A percentile compares a stretch with the other conserved stretches of the same genome.
Evolutionary conservation across 2,329 filamentous ascomycete genomes (phyloP).

Genomic region (Beauveria bassiana): DNA sequence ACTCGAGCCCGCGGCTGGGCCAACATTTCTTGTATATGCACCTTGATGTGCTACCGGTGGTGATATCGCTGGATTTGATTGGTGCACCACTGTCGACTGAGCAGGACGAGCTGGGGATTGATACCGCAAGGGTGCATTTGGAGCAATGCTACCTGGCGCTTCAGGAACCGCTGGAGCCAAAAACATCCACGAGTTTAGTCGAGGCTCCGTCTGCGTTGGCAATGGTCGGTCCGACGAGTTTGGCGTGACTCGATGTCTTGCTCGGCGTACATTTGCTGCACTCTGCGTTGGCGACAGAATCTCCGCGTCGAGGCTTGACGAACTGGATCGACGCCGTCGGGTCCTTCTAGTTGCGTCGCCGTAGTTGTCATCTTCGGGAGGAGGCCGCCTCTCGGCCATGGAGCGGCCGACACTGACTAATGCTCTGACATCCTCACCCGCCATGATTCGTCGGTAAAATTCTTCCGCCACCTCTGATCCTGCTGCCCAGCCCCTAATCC

Average conservation of each 20-base stretch:
- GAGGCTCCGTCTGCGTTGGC: neutral
- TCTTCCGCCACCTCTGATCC: slow-evolving; percentile 1
- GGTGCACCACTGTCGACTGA: neutral
- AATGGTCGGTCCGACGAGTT: neutral
- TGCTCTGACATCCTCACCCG: neutral
- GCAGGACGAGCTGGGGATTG: slow-evolving; percentile 2
- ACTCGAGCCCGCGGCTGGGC: neutral
- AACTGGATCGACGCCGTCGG: neutral
- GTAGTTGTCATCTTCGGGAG: neutral
- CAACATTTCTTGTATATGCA: neutral
- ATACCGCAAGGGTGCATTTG: neutral
- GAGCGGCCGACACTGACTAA: neutral
- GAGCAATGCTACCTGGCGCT: neutral
- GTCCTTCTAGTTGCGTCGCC: neutral
- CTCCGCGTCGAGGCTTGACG: neutral
- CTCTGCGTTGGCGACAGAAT: neutral
- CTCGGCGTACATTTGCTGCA: neutral
- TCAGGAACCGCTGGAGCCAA: neutral
- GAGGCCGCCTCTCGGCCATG: neutral
- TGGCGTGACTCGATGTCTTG: neutral
- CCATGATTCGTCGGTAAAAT: neutral
- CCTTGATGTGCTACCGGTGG: neutral
- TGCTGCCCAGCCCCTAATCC: slow-evolving; percentile 16
- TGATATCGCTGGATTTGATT: too few relatives aligned
- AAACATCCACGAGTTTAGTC: neutral